phyloP scores from a whole-genome alignment of 2,329 filamentous ascomycete genomes.

The Sporothrix brunneoviolacea region DNA sequence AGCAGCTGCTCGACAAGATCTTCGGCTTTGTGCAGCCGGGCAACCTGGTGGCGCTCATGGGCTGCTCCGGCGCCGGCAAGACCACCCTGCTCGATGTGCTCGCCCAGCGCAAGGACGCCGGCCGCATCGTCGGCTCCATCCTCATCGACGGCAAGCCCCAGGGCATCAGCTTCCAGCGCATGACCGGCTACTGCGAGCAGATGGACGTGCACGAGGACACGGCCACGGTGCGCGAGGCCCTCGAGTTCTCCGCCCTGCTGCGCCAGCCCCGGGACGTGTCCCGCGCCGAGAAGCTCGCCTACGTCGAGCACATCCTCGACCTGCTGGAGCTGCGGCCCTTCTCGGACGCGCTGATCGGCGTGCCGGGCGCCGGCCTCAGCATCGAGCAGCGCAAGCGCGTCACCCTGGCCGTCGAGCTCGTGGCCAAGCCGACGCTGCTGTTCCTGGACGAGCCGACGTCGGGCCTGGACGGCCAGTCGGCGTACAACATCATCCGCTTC shows the following conservation, averaged over 20 bases:
- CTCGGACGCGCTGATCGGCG: conserved; percentile 38
- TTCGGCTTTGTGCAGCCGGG: conserved; percentile 81
- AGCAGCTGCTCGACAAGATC: conserved; percentile 70
- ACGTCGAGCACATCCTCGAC: conserved; percentile 74
- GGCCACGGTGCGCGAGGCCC: conserved; percentile 68
- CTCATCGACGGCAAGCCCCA: conserved; percentile 66
- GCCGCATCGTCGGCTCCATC: conserved; percentile 67
- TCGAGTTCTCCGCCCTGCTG: conserved; percentile 67
- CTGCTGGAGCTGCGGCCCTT: conserved; percentile 44
- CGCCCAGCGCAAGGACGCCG: conserved; percentile 72
- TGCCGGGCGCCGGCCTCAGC: conserved; percentile 35
- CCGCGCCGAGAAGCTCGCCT: conserved; percentile 62
- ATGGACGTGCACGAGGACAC: conserved; percentile 72
- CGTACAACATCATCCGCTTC: conserved; percentile 59
- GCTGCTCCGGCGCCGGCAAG: conserved; percentile 78
- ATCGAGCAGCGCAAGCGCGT: conserved; percentile 49
- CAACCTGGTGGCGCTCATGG: conserved; percentile 71
- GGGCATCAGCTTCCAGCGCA: conserved; percentile 69
- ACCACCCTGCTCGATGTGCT: conserved; percentile 79
- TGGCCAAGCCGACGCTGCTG: conserved; percentile 52
- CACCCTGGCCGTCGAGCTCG: conserved; percentile 56
- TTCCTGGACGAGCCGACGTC: conserved; percentile 59
- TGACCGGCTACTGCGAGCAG: conserved; percentile 74
- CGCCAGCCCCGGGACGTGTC: conserved; percentile 61
- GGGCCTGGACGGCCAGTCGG: conserved; percentile 62